Percentiles rank a stretch among this genome's conserved stretches.
Conservation (phyloP, 345 rosid genomes). For the Dimocarpus longan region DNA sequence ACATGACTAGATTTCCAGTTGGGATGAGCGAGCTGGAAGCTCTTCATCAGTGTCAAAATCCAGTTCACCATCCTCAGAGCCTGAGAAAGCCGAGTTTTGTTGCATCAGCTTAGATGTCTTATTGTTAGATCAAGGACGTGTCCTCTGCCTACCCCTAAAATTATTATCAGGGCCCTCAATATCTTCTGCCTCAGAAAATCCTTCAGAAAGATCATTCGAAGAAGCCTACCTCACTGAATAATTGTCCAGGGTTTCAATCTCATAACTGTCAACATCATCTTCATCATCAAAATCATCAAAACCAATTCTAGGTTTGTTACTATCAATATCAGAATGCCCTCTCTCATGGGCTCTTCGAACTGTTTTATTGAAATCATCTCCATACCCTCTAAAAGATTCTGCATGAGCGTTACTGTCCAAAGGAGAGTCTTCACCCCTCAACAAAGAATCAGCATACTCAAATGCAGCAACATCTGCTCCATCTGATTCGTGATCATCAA, state of each 20-base stretch:
- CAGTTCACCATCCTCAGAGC: slow-evolving; percentile 50
- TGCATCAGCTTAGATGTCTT: slow-evolving; percentile 37
- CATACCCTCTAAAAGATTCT: slow-evolving; percentile 43
- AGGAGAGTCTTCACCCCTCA: slow-evolving; percentile 37
- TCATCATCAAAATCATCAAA: slow-evolving; percentile 94
- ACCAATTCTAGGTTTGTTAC: slow-evolving; percentile 50
- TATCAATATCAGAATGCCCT: slow-evolving; percentile 47
- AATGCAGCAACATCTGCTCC: slow-evolving; percentile 96
- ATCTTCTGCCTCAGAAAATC: slow-evolving; percentile 47
- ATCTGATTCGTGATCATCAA: slow-evolving; percentile 96
- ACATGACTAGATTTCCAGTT: slow-evolving; percentile 81
- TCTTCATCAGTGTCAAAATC: slow-evolving; percentile 64
- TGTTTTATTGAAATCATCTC: slow-evolving; percentile 39
- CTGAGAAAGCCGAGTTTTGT: slow-evolving; percentile 37
- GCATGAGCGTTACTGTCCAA: slow-evolving; percentile 22
- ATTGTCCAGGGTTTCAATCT: slow-evolving; percentile 55
- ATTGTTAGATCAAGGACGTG: slow-evolving; percentile 14
- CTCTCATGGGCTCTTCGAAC: slow-evolving; percentile 27
- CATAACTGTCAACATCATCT: slow-evolving; percentile 91
- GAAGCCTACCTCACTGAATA: slow-evolving; percentile 39
- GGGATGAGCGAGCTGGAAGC: slow-evolving; percentile 50
- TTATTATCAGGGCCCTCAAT: slow-evolving; percentile 26
- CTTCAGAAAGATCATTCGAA: slow-evolving; percentile 45
- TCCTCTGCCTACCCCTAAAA: slow-evolving; percentile 27
- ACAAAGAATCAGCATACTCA: slow-evolving; percentile 73